These are phyloP conservation scores for Incumbomyces lentus DNA, from an alignment of 2,329 filamentous ascomycete genomes.

Conservation along the genomic window DNA sequence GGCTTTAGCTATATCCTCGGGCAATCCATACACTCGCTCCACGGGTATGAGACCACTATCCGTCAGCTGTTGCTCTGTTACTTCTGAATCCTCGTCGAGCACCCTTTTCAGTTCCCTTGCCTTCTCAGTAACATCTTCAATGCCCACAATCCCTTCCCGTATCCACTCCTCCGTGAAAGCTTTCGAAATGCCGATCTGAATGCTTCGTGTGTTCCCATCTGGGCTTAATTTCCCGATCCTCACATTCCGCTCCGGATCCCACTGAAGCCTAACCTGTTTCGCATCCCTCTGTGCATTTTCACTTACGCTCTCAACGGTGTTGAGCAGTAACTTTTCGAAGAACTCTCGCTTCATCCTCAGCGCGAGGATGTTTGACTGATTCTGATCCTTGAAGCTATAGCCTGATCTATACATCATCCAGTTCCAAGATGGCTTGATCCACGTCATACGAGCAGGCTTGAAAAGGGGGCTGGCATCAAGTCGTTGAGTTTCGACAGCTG, in stretches of 20 bases:
- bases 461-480: constrained; percentile 46
- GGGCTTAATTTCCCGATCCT: constrained; percentile 37
- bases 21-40: neutral
- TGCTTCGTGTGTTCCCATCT: constrained; percentile 33
- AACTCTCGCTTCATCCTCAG: constrained; percentile 43
- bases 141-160: constrained; percentile 42
- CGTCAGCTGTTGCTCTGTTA: neutral
- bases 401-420: constrained; percentile 57
- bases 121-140: constrained; percentile 49
- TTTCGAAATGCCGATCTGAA: constrained; percentile 51
- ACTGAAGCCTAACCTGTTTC: constrained; percentile 45
- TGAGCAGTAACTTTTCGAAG: constrained; percentile 39
- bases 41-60: neutral
- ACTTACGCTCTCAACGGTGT: constrained; percentile 25
- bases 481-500: constrained; percentile 42
- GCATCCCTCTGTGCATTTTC: constrained; percentile 17
- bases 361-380: constrained; percentile 48
- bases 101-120: constrained; percentile 40
- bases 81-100: constrained; percentile 29
- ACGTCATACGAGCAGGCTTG: constrained; percentile 48
- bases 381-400: constrained; percentile 47
- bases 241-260: constrained; percentile 51
- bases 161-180: constrained; percentile 38
- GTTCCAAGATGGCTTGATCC: constrained; percentile 54
- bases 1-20: neutral